Base-by-base conservation (phyloP, 192 early-diverging fungal genomes). In the Geranomyces michiganensis region DNA sequence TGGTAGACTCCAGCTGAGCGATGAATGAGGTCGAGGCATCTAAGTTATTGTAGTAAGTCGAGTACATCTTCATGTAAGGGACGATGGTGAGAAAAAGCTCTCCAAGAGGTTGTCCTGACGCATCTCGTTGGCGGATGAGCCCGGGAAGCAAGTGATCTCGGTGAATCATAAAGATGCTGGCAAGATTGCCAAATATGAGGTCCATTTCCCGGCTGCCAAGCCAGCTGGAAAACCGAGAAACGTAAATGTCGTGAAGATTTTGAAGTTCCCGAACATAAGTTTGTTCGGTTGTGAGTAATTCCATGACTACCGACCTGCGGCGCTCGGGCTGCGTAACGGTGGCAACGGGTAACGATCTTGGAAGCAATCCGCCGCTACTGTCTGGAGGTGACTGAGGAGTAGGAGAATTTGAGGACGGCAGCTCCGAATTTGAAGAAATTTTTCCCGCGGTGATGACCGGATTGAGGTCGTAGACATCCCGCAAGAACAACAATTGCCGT, bases 201-300 rank as follows among this genome's bases (percentile, higher is more conserved):
- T 32, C 55, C 24, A 74, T 55, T 17, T 79, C 70, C 26, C 29
- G 13, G 10, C 24, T 61, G 33, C 32, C 62, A 30, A 80, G 30
- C 71, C 72, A 77, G 55, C 78, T 55, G 41, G 73, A 56, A 4
- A 91, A 68, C 19, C 84, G 87, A 22, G 77, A 78, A 51, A 87
- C 72, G 69, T 90, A 92, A 15, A 92, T 60, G 32, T 87, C 88
- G 2, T 92, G 82, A 31, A 95, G 74, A 43, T 89, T 87, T 66
- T 87, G 82, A 55, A 97, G 75, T 27, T 91, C 89, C 45, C 91
- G 83, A 12, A 97, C 93, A 74, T 97, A 97, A 0, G 93, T 94
- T 44, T 85, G 45, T 80, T 96, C 94, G 1, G 94, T 94, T 58
- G 88, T 79, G 29, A 95, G 71, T 31, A 96, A 87, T 81, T 96